phyloP scores from a whole-genome alignment of 2,329 filamentous ascomycete species.

The Metarhizium robertsii region DNA sequence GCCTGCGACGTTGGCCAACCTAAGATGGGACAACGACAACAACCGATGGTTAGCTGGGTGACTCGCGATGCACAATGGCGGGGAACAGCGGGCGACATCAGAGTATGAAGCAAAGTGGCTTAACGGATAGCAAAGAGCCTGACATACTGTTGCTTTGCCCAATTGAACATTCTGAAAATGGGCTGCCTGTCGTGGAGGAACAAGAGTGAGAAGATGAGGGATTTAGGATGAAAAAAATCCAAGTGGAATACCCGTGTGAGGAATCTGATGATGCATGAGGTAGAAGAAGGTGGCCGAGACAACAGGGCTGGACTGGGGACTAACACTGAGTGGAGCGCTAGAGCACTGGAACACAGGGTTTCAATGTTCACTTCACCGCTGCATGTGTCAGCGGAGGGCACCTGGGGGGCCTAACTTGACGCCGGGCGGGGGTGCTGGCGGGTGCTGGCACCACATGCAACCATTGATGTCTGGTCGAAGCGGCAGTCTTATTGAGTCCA shows the following conservation, averaged over 20 bases:
- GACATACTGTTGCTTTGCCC: constrained; percentile 82
- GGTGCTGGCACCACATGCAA: too few species aligned
- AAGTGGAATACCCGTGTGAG: background rate
- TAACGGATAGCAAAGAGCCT: constrained; percentile 4
- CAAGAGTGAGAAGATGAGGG: background rate
- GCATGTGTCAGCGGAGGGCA: too few species aligned
- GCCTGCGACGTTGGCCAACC: constrained; percentile 73
- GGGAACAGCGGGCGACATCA: background rate
- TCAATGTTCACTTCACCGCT: too few species aligned
- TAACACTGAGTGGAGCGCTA: too few species aligned
- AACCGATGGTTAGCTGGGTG: constrained; percentile 3
- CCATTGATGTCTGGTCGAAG: too few species aligned
- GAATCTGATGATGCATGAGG: background rate
- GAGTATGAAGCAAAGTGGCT: background rate
- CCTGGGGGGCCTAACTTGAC: too few species aligned
- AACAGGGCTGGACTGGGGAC: too few species aligned
- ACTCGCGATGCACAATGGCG: background rate
- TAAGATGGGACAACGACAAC: constrained; percentile 20
- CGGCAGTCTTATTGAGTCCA: background rate
- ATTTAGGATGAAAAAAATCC: background rate
- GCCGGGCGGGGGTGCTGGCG: too few species aligned
- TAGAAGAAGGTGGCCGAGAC: background rate
- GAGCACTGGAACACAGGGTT: too few species aligned
- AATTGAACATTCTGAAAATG: constrained; percentile 67
- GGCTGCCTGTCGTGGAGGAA: background rate